Base-by-base conservation (phyloP, 495 filamentous ascomycete species). In the Talaromyces stipitatus region DNA sequence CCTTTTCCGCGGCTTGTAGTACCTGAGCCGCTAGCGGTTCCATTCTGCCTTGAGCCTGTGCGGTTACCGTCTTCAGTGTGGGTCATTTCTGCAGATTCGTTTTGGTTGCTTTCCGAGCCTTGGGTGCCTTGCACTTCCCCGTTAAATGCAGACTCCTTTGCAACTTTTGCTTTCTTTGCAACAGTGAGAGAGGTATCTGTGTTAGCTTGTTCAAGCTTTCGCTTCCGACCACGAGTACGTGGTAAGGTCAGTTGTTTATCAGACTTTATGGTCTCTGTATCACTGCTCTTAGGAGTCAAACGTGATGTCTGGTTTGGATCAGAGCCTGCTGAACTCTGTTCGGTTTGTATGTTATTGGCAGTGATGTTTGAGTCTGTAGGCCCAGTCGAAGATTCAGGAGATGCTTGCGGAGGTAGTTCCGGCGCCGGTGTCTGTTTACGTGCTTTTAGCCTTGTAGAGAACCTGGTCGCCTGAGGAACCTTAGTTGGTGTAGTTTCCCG, bases 391-490 rank as follows among this genome's bases (percentile, higher is more conserved):
- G 20, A 33, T 18, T 18, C 11, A 27, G 32, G 32, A 11, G 54
- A 55, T 12, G 46, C 9, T 20, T 45, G 36, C 26, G 54, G 54
- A 24, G 28, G 51, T n/a, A 41, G 14, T 20, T 55, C 54, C 8
- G 22, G 32, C 18, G 38, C 18, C 36, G 27, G 29, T 20, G 57
- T 36, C 22, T 65, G 56, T 20, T 28, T 62, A 36, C 65, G 60
- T 2, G 65, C 56, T 56, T 63, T 72, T 18, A 72, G 59, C 54
- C 72, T 64, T 18, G 70, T 63, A 2, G 74, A 74, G 51, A 70
- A 67, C 23, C 73, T 67, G 8, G 71, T 73, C 22, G 68, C 69
- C 56, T 63, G 56, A 7, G 61, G 66, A 0, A 61, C 63, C 50
- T 68, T 66, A 18, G 23, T 23, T 45, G 23, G 36, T 1, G 36